These are phyloP conservation scores for Tetraselmis striata DNA, from an alignment of 139 green algal species.

Conservation along the genomic window DNA sequence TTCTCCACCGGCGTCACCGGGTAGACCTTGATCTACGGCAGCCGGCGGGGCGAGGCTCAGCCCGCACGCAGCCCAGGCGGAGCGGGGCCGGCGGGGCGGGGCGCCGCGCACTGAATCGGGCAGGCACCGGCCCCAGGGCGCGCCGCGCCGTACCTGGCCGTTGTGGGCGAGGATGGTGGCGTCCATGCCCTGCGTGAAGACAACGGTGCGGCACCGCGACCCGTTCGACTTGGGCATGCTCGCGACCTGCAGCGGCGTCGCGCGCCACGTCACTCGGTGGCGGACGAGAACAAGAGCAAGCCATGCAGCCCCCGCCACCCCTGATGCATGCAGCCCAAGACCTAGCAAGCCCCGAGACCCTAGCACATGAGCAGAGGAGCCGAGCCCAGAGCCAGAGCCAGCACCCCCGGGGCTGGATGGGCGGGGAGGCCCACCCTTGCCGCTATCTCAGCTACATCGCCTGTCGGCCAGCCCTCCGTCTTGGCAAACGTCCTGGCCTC, in stretches of 20 bases:
- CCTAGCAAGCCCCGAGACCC: too few relatives aligned
- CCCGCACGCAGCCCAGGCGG: too few relatives aligned
- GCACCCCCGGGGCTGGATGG: not conserved
- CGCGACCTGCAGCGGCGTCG: slow-evolving; percentile 47
- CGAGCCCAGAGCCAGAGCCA: too few relatives aligned
- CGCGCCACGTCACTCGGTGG: too few relatives aligned
- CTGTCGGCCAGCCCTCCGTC: slow-evolving; percentile 81
- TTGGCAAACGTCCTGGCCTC: slow-evolving; percentile 89
- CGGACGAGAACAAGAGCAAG: too few relatives aligned
- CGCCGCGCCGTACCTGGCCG: slow-evolving; percentile 54
- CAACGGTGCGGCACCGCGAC: slow-evolving; percentile 64
- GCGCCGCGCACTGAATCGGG: too few relatives aligned
- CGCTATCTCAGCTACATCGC: slow-evolving; percentile 80
- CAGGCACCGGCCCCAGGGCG: too few relatives aligned
- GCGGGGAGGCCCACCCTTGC: slow-evolving; percentile 39
- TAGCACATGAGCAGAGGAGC: too few relatives aligned
- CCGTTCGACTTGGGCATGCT: slow-evolving; percentile 76
- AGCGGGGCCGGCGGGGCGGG: too few relatives aligned
- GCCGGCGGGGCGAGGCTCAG: not conserved
- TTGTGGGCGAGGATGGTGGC: slow-evolving; percentile 77
- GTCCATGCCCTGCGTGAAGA: slow-evolving; percentile 91
- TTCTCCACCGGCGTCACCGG: slow-evolving; percentile 61
- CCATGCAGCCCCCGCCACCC: too few relatives aligned
- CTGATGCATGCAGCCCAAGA: too few relatives aligned
- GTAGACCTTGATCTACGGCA: slow-evolving; percentile 34